A percentile compares a stretch with the other conserved stretches of the same genome.
Conservation (phyloP, 371 early-diverging fungal genomes). For the Blakeslea trispora region DNA sequence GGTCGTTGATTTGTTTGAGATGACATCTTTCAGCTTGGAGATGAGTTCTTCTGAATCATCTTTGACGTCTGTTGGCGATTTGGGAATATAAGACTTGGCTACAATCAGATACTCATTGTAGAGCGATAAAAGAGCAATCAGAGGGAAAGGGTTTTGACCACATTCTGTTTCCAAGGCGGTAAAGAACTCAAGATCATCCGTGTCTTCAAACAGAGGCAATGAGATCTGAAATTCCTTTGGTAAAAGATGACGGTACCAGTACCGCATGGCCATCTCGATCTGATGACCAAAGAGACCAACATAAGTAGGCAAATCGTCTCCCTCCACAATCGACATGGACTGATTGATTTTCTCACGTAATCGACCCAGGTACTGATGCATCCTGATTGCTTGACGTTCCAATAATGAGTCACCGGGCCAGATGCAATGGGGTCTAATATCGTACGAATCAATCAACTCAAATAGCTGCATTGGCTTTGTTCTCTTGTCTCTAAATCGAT, state of each 20-base stretch:
- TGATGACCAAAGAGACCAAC: conserved; percentile 35
- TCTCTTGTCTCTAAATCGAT: not conserved
- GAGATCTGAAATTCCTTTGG: conserved; percentile 28
- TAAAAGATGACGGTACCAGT: conserved; percentile 34
- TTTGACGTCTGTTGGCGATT: not conserved
- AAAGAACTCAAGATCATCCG: conserved; percentile 19
- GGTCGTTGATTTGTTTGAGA: not conserved
- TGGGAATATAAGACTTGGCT: conserved; percentile 22
- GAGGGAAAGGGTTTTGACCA: conserved; percentile 11
- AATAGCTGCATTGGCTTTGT: not conserved
- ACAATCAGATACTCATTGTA: conserved; percentile 33
- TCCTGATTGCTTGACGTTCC: conserved; percentile 22
- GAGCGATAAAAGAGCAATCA: conserved; percentile 21
- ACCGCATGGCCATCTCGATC: conserved; percentile 38
- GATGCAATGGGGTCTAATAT: not conserved
- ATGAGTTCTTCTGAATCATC: not conserved
- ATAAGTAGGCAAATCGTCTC: conserved; percentile 15
- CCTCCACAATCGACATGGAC: not conserved
- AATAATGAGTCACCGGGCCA: conserved; percentile 18
- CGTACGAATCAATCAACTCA: conserved; percentile 1
- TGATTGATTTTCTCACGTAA: conserved; percentile 20
- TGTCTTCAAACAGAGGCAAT: conserved; percentile 36
- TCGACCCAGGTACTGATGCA: conserved; percentile 3
- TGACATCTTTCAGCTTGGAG: not conserved
- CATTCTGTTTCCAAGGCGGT: conserved; percentile 23